A percentile compares a stretch with the other conserved stretches of the same genome.
These are phyloP conservation scores for Rhodotorula graminis DNA, from an alignment of 768 basidiomycete species.

Conservation along the genomic window DNA sequence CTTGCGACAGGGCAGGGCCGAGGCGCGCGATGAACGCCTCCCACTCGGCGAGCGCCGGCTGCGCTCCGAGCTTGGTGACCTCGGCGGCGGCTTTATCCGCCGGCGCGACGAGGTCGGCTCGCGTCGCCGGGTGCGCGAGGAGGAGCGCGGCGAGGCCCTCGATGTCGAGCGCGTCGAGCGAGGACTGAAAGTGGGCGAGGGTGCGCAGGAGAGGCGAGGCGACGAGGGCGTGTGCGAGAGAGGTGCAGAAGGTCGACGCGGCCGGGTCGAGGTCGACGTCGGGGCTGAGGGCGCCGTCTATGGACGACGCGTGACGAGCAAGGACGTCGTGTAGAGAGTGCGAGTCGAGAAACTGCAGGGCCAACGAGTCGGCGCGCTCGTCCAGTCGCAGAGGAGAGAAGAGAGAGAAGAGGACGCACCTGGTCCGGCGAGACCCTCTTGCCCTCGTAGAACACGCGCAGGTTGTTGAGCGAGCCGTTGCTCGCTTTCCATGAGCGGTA, in stretches of 20 bases:
- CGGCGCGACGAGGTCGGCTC: background rate
- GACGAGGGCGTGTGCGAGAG: constrained; percentile 55
- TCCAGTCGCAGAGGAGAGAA: background rate
- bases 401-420: background rate
- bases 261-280: background rate
- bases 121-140: background rate
- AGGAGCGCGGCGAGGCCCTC: constrained; percentile 60
- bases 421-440: constrained; percentile 23
- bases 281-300: no score
- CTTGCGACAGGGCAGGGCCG: constrained; percentile 16
- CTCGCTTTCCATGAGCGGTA: constrained; percentile 69
- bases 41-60: constrained; percentile 66
- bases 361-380: no score
- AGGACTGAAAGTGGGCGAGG: constrained; percentile 63
- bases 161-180: constrained; percentile 76
- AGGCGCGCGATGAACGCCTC: constrained; percentile 59
- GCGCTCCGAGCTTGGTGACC: constrained; percentile 39
- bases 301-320: no score
- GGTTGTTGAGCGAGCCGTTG: constrained; percentile 68
- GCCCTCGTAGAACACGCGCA: constrained; percentile 72
- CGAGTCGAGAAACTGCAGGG: background rate
- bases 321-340: background rate
- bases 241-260: constrained; percentile 48
- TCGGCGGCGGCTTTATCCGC: background rate
- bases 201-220: constrained; percentile 55